phyloP scores from a whole-genome alignment of 495 filamentous ascomycete genomes.

The Melanomma pulvis-pyrius region DNA sequence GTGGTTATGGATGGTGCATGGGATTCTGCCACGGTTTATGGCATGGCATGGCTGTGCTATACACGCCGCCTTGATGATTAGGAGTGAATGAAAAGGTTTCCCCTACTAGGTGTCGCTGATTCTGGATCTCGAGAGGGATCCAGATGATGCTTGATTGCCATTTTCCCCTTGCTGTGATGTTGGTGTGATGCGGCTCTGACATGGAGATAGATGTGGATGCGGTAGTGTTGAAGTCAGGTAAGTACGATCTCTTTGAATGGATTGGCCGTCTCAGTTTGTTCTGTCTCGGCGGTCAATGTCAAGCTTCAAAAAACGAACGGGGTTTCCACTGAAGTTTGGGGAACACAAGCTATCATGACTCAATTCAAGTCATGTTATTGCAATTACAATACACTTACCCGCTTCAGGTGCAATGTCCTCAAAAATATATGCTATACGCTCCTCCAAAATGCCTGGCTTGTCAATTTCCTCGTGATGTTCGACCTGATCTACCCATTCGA shows the following conservation, averaged over 20 bases:
- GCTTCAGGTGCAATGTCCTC: too few relatives aligned
- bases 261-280: too few relatives aligned
- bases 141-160: slow-evolving; percentile 93
- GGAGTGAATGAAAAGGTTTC: slow-evolving; percentile 38
- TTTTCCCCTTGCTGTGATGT: slow-evolving; percentile 45
- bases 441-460: too few relatives aligned
- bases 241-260: slow-evolving; percentile 1
- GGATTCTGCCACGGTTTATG: slow-evolving; percentile 16
- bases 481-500: too few relatives aligned
- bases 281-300: too few relatives aligned
- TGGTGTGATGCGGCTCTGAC: not conserved
- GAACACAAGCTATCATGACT: too few relatives aligned
- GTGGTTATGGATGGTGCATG: slow-evolving; percentile 17
- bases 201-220: not conserved
- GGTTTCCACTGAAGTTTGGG: too few relatives aligned
- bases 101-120: slow-evolving; percentile 87
- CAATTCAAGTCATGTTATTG: too few relatives aligned
- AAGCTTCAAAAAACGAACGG: too few relatives aligned
- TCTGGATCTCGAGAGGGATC: slow-evolving; percentile 51
- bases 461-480: too few relatives aligned
- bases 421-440: too few relatives aligned
- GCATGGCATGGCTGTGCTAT: slow-evolving; percentile 6
- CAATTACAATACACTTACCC: too few relatives aligned
- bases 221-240: not conserved
- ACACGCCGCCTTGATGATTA: slow-evolving; percentile 8